These are phyloP conservation scores for Melanogaster broomeanus DNA, from an alignment of 768 basidiomycete species.

Conservation along the genomic window DNA sequence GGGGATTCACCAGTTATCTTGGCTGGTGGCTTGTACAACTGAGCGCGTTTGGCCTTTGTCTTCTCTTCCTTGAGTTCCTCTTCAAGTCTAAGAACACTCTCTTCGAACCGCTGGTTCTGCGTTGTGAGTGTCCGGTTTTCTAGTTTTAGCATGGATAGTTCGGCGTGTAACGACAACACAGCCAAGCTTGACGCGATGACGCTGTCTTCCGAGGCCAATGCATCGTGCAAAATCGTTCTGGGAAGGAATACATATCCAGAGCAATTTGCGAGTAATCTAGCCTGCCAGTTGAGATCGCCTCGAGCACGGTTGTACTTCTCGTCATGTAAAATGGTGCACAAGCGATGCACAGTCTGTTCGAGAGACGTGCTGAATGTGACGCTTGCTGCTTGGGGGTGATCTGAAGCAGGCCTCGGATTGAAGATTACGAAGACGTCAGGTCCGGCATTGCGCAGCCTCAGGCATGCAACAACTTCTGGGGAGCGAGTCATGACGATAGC, in stretches of 20 bases:
- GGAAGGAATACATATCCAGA: slow-evolving; percentile 55
- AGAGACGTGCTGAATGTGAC: slow-evolving; percentile 52
- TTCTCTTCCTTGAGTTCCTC: slow-evolving; percentile 14
- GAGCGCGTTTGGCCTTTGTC: background rate
- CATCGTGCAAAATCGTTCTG: slow-evolving; percentile 18
- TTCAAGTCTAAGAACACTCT: slow-evolving; percentile 18
- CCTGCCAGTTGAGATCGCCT: slow-evolving; percentile 51
- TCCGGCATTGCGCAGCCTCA: slow-evolving; percentile 31
- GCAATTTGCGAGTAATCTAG: slow-evolving; percentile 53
- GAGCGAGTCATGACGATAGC: slow-evolving; percentile 55
- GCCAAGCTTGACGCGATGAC: slow-evolving; percentile 52
- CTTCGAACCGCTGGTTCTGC: slow-evolving; percentile 28
- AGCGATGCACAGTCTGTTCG: slow-evolving; percentile 39
- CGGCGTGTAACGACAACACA: slow-evolving; percentile 43
- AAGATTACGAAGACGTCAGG: slow-evolving; percentile 55
- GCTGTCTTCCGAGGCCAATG: slow-evolving; percentile 25
- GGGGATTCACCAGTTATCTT: background rate
- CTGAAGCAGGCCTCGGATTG: slow-evolving; percentile 56
- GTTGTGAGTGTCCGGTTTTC: slow-evolving; percentile 24
- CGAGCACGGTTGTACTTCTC: slow-evolving; percentile 40
- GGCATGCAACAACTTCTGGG: slow-evolving; percentile 57
- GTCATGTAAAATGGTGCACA: slow-evolving; percentile 45
- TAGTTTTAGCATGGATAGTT: slow-evolving; percentile 39
- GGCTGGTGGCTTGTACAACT: background rate
- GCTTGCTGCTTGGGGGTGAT: slow-evolving; percentile 51